phyloP scores from a whole-genome alignment of 2,329 filamentous ascomycete species.

The Metarhizium brunneum region DNA sequence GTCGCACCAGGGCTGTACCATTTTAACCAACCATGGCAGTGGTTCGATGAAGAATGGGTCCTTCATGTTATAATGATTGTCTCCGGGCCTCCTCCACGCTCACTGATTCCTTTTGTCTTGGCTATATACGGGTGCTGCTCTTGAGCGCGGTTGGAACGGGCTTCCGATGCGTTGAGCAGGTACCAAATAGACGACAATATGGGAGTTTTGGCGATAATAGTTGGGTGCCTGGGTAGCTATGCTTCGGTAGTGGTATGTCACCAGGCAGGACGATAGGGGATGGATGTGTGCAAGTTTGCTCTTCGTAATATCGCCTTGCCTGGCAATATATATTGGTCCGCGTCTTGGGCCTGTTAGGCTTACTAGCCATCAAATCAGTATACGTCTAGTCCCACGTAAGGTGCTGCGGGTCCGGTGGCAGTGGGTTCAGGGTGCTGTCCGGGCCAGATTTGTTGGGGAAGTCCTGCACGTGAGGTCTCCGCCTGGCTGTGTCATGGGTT shows the following conservation, averaged over 20 bases:
- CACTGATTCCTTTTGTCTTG: neutral
- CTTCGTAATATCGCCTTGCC: neutral
- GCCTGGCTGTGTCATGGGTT: neutral
- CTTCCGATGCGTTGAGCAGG: no score
- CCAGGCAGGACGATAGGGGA: neutral
- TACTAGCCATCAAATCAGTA: neutral
- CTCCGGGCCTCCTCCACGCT: neutral
- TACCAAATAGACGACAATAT: no score
- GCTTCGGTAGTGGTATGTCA: neutral
- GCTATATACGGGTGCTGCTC: no score
- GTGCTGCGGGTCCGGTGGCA: neutral
- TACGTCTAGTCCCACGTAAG: neutral
- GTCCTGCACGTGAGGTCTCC: neutral
- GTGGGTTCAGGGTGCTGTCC: neutral
- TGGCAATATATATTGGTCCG: neutral
- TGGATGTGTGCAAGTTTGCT: neutral
- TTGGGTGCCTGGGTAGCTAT: no score
- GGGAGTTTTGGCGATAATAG: no score
- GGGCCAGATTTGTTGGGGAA: neutral
- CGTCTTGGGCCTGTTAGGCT: neutral
- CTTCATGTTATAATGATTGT: constrained; percentile 42
- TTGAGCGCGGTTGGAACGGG: no score
- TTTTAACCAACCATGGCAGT: constrained; percentile 44
- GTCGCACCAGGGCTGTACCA: constrained; percentile 56
- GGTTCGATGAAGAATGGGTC: constrained; percentile 62